Conservation (phyloP, 164 flowering plant species). For the Aristolochia contorta region DNA sequence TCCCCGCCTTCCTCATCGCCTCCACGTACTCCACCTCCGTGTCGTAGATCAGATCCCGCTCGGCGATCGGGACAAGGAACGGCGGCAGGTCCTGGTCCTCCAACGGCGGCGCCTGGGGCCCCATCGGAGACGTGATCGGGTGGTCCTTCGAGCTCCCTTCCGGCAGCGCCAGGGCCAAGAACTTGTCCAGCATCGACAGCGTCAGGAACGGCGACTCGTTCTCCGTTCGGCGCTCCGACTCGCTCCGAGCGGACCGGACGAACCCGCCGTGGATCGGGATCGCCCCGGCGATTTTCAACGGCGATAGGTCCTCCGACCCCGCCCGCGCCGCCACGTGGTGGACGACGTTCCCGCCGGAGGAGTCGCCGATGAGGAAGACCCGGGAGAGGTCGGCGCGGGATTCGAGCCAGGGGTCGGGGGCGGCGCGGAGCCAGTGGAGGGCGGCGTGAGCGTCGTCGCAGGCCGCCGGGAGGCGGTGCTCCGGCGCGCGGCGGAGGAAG, state of each 20-base stretch:
- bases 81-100: constrained; percentile 43
- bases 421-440: constrained; percentile 54
- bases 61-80: constrained; percentile 49
- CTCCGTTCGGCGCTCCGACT: constrained; percentile 42
- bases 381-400: constrained; percentile 41
- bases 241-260: constrained; percentile 37
- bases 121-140: constrained; percentile 83
- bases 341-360: constrained; percentile 72
- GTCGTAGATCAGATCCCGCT: constrained; percentile 50
- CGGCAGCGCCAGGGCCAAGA: constrained; percentile 49
- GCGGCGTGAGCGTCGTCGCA: constrained; percentile 40
- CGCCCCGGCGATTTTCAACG: constrained; percentile 42
- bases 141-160: constrained; percentile 55
- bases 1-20: constrained; percentile 52
- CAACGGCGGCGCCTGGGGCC: constrained; percentile 36
- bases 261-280: constrained; percentile 68
- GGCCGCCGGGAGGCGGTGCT: constrained; percentile 72
- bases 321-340: constrained; percentile 61
- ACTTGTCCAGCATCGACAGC: constrained; percentile 70
- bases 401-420: constrained; percentile 33
- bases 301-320: constrained; percentile 18
- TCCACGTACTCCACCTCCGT: constrained; percentile 66
- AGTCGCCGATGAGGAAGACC: constrained; percentile 73
- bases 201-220: constrained; percentile 57
- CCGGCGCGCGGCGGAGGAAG: constrained; percentile 56